phyloP scores from a whole-genome alignment of 2,329 filamentous ascomycete genomes.

The Colletotrichum shisoi region DNA sequence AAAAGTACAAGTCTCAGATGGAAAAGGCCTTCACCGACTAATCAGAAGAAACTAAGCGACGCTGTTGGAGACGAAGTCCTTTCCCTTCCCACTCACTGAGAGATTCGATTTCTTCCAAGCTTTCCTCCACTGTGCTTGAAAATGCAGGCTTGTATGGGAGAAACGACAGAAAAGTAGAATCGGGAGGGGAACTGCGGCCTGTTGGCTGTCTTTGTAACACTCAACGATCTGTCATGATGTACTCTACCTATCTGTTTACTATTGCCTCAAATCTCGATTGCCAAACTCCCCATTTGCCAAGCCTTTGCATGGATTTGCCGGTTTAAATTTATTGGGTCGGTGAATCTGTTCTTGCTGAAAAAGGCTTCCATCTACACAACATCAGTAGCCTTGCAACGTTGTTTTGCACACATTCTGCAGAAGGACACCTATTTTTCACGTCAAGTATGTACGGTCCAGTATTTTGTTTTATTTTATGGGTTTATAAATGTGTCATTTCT shows the following conservation, averaged over 20 bases:
- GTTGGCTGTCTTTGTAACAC: constrained; percentile 4
- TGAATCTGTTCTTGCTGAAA: no score
- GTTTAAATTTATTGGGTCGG: background rate
- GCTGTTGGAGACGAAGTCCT: no score
- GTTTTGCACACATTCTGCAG: background rate
- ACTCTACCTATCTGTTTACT: background rate
- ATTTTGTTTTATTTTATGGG: background rate
- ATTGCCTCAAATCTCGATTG: background rate
- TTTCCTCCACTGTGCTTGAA: background rate
- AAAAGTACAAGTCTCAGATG: constrained; percentile 62
- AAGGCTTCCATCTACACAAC: background rate
- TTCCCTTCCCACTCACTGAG: no score
- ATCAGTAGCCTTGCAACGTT: background rate
- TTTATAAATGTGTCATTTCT: constrained; percentile 1
- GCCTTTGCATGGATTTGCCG: background rate
- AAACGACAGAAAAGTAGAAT: background rate
- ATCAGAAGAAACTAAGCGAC: no score
- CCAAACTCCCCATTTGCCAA: background rate
- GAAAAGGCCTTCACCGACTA: constrained; percentile 48
- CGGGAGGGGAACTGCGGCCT: background rate
- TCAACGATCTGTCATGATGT: constrained; percentile 10
- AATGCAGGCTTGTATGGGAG: background rate
- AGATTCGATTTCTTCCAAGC: background rate
- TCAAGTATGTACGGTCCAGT: background rate
- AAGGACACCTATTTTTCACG: background rate